These are phyloP conservation scores for Calycina marina DNA, from an alignment of 2,329 filamentous ascomycete species.

Conservation along the genomic window DNA sequence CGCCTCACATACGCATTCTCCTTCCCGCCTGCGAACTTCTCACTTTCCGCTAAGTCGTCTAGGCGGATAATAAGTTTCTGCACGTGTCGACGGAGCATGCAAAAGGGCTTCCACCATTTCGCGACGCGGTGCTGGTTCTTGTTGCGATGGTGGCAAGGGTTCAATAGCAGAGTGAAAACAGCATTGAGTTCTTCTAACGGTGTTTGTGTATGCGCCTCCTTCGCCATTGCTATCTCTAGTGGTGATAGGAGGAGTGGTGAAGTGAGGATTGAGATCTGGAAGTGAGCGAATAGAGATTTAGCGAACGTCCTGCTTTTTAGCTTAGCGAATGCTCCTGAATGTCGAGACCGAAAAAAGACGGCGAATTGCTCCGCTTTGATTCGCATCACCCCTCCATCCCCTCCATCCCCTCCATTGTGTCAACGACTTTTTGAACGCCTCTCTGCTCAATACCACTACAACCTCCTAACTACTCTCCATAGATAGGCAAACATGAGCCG, in stretches of 20 bases:
- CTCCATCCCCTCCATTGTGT: too few species aligned
- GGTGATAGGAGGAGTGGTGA: too few species aligned
- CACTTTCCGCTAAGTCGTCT: slow-evolving; percentile 8
- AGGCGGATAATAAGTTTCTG: slow-evolving; percentile 34
- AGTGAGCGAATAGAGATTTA: too few species aligned
- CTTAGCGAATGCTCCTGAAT: too few species aligned
- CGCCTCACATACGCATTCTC: slow-evolving; percentile 5
- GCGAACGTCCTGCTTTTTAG: too few species aligned
- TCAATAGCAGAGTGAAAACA: slow-evolving; percentile 52
- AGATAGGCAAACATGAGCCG: not conserved
- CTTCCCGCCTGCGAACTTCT: slow-evolving; percentile 3
- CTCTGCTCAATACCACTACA: not conserved
- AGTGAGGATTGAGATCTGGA: too few species aligned
- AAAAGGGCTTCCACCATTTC: slow-evolving; percentile 69
- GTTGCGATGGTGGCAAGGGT: slow-evolving; percentile 68
- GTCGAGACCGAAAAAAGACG: too few species aligned
- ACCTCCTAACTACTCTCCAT: not conserved
- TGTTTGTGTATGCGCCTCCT: too few species aligned
- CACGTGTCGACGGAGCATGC: slow-evolving; percentile 53
- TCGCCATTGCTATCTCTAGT: too few species aligned
- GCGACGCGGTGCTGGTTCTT: slow-evolving; percentile 76
- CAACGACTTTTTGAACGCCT: too few species aligned
- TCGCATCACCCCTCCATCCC: not conserved
- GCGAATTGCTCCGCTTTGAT: slow-evolving; percentile 3
- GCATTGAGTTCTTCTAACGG: too few species aligned